These are phyloP conservation scores for Phytophthora vignae DNA, from an alignment of 352 stramenopile species.

Conservation along the genomic window DNA sequence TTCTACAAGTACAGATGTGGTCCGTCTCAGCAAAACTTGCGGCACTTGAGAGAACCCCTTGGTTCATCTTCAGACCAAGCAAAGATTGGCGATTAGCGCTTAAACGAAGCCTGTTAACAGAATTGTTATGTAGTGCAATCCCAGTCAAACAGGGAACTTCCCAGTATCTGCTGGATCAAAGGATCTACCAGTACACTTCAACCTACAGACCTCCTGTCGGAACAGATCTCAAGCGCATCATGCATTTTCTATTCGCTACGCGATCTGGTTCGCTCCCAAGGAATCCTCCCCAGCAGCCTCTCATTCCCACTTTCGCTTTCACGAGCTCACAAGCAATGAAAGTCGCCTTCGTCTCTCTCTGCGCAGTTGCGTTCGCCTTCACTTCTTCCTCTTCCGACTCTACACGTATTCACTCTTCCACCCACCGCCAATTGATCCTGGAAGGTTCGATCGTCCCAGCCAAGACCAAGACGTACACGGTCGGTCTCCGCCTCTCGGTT, in stretches of 20 bases:
- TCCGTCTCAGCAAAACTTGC: too few species aligned
- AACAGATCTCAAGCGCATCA: constrained; percentile 1
- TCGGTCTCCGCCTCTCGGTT: not conserved
- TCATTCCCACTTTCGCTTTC: not conserved
- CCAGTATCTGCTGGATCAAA: not conserved
- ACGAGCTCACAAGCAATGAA: not conserved
- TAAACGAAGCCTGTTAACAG: too few species aligned
- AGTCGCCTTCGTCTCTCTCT: not conserved
- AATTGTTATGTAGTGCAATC: too few species aligned
- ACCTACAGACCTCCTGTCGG: not conserved
- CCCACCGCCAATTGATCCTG: not conserved
- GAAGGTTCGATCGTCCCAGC: not conserved
- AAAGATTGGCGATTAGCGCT: too few species aligned
- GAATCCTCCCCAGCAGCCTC: not conserved
- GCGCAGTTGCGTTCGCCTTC: not conserved
- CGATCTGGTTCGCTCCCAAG: not conserved
- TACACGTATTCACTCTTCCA: not conserved
- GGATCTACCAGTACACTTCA: not conserved
- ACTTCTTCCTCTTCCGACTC: not conserved
- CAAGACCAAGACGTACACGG: not conserved
- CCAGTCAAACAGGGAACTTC: too few species aligned
- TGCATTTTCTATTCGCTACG: not conserved
- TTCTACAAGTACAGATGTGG: too few species aligned
- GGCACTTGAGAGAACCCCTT: too few species aligned
- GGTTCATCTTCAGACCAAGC: too few species aligned